A percentile compares a stretch with the other conserved stretches of the same genome.
These are phyloP conservation scores for Tieghemostelium lacteum DNA, from an alignment of 78 protist species.

Conservation along the genomic window DNA sequence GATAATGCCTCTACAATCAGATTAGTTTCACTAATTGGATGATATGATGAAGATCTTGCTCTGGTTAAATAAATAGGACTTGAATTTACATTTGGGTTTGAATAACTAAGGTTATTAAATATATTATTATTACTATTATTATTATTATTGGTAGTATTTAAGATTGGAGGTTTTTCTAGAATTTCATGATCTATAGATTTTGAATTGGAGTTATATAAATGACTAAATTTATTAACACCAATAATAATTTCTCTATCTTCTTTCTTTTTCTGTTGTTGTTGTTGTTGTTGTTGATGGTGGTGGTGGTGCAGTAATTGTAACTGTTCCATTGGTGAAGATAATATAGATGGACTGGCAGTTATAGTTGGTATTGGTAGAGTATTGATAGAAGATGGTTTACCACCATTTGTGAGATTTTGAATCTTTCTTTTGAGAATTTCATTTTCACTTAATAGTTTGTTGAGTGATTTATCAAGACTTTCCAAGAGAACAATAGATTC, in stretches of 20 bases:
- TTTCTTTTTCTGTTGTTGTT: slow-evolving; percentile 6
- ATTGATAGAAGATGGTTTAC: neutral
- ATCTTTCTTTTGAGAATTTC: neutral
- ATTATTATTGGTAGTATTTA: slow-evolving; percentile 25
- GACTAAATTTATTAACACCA: slow-evolving; percentile 44
- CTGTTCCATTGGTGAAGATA: neutral
- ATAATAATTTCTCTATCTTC: slow-evolving; percentile 55
- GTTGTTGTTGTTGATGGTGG: neutral
- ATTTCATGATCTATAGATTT: slow-evolving; percentile 5
- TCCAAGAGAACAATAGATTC: slow-evolving; percentile 38
- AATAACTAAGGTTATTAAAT: slow-evolving; percentile 26
- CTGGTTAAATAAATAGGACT: slow-evolving; percentile 40
- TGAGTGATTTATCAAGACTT: neutral
- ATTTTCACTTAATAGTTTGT: neutral
- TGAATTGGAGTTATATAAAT: neutral
- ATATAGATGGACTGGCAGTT: neutral
- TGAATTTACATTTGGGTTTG: slow-evolving; percentile 76
- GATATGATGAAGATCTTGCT: slow-evolving; percentile 69
- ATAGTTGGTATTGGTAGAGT: neutral
- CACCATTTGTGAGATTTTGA: neutral
- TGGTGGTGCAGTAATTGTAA: neutral
- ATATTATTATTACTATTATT: slow-evolving; percentile 34
- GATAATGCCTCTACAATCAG: too few relatives aligned
- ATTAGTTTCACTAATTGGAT: slow-evolving; percentile 16
- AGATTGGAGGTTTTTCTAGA: neutral